Base-by-base conservation (phyloP, 345 rosid species). In the Boechera divaricarpa region DNA sequence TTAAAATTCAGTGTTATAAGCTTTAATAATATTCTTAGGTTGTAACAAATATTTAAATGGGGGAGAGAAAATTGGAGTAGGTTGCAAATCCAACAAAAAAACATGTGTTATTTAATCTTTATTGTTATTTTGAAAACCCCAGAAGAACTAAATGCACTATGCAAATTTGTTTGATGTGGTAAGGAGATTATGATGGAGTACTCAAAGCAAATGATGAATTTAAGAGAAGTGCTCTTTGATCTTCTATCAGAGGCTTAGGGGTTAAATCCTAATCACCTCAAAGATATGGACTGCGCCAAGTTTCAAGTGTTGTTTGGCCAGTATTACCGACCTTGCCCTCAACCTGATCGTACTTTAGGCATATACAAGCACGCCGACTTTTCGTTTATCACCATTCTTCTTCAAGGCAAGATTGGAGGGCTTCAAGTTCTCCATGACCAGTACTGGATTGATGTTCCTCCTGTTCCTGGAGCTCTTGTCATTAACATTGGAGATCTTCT, bases 401-500 rank as follows among this genome's bases (percentile, higher is more conserved):
- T 86, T 4, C 90, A 88, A 57, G 89, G 81, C 76, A 70, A 85
- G 1, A 61, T 88, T 0, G 90, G 90, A 36, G 89, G 89, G 7
- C 90, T 88, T 58, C 90, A 88, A 44, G 82, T 85, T 24, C 82
- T 84, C 5, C 82, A 81, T 39, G 74, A 83, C 12, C 53, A 79
- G 3, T 78, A 28, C 5, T 86, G 87, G 89, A 9, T 86, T 21
- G 86, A 88, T 76, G 80, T 88, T 6, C 81, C 85, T 24, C 80
- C 79, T 0, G 47, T 56, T 13, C 87, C 85, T 12, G 86, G 81
- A 7, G 86, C 93, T 21, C 69, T 87, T 58, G 72, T 87, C 5
- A 45, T 86, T 42, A 86, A 85, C 75, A 55, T 82, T 12, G 93
- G 90, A 3, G 92, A 86, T 64, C 84, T 88, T 72, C 81, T 86